These are phyloP conservation scores for Phytomonas francai DNA, from an alignment of 208 protist genomes.

Conservation along the genomic window DNA sequence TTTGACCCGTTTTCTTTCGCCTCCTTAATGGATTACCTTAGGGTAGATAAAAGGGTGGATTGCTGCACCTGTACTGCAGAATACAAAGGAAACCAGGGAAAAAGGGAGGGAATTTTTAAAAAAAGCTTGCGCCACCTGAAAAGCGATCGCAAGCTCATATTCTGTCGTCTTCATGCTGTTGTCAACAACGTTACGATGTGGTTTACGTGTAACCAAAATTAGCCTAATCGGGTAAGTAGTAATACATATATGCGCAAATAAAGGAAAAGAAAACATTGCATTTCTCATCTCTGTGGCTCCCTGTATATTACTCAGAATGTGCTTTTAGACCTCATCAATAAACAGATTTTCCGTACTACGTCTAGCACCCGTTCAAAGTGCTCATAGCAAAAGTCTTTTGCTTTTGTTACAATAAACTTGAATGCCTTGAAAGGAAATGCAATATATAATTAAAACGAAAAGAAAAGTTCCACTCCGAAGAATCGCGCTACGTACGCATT, in stretches of 20 bases:
- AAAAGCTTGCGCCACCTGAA: background rate
- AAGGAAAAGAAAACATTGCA: background rate
- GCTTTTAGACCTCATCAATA: background rate
- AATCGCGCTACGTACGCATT: background rate
- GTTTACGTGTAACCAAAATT: background rate
- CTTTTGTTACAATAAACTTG: background rate
- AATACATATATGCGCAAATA: background rate
- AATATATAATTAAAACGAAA: background rate
- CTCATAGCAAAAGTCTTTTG: background rate
- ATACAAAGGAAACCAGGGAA: background rate
- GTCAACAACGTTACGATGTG: background rate
- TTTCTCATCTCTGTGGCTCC: background rate
- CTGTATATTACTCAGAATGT: background rate
- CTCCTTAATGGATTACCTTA: background rate
- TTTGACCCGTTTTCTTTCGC: background rate
- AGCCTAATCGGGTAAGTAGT: background rate
- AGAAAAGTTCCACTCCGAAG: background rate
- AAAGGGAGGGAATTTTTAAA: background rate
- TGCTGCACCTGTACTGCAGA: background rate
- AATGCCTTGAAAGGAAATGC: background rate
- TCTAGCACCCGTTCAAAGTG: background rate
- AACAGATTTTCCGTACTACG: background rate
- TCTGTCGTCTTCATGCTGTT: background rate
- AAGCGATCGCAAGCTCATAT: background rate
- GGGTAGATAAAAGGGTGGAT: background rate